These are phyloP conservation scores for Amanita pallidorosea DNA, from an alignment of 768 basidiomycete genomes.

Conservation along the genomic window DNA sequence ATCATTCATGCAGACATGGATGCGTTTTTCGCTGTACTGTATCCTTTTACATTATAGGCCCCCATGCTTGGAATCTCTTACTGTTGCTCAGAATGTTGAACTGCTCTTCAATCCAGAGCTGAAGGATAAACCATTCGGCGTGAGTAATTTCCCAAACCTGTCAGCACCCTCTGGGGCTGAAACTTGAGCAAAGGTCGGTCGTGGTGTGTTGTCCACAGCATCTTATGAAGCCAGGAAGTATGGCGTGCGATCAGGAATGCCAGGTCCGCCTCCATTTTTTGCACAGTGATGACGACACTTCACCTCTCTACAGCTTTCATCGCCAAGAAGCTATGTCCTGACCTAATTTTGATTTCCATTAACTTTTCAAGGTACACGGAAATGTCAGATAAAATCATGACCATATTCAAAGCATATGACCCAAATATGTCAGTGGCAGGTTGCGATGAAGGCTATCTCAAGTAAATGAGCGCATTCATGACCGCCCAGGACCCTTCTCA, in stretches of 20 bases:
- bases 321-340: slow-evolving; percentile 88
- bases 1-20: slow-evolving; percentile 98
- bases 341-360: slow-evolving; percentile 59
- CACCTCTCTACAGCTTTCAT: slow-evolving; percentile 56
- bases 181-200: slow-evolving; percentile 47
- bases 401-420: slow-evolving; percentile 55
- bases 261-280: slow-evolving; percentile 36
- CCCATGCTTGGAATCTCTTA: neutral
- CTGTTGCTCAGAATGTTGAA: slow-evolving; percentile 46
- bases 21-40: slow-evolving; percentile 66
- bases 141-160: slow-evolving; percentile 17
- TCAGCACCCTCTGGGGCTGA: slow-evolving; percentile 5
- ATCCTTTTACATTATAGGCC: neutral
- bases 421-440: slow-evolving; percentile 67
- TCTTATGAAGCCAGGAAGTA: slow-evolving; percentile 88
- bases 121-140: slow-evolving; percentile 65
- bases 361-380: slow-evolving; percentile 56
- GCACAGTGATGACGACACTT: neutral
- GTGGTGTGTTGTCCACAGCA: slow-evolving; percentile 79
- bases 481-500: neutral
- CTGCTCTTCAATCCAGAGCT: slow-evolving; percentile 53
- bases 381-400: slow-evolving; percentile 70
- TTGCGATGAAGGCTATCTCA: slow-evolving; percentile 87
- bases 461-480: slow-evolving; percentile 35
- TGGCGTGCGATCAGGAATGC: slow-evolving; percentile 92